Base-by-base conservation (phyloP, 805 yeast genomes). In the Pichia phayaonensis region DNA sequence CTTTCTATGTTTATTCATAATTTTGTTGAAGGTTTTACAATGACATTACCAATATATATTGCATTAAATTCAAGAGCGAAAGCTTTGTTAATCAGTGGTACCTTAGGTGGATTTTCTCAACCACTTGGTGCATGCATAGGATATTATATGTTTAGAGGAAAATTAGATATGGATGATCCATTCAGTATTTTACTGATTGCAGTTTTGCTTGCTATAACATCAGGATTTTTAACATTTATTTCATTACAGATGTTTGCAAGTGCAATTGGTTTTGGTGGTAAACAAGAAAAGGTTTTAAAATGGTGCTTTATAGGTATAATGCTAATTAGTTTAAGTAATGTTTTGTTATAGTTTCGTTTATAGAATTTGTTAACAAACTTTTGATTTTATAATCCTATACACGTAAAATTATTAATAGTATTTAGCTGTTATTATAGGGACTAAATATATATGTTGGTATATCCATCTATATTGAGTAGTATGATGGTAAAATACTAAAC, bases 1-100 rank as follows among this genome's bases (percentile, higher is more conserved):
- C 64, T 90, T 21, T 89, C 97, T 45, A 73, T 92, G 61, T 80
- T 90, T 13, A 79, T 94, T 27, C 99, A 92, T 69, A 94, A 94
- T 65, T 83, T 89, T 57, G 84, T 90, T 22, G 99, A 92, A 65
- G 99, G 98, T 0, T 90, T 94, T 63, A 81, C 94, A 16, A 90
- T 92, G 86, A 88, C 96, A 15, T 72, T 90, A 44, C 98, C 98
- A 0, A 71, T 92, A 31, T 94, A 84, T 62, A 77, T 90, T 47
- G 88, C 95, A 10, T 72, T 92, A 54, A 72, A 78, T 42, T 74
- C 80, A 1, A 72, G 87, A 43, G 59, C 68, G 26, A 74, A 78
- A 56, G 95, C 97, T 0, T 69, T 89, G 12, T 55, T 74, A 0
- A 75, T 84, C 8, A 77, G 90, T 16, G 80, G 86, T 1, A 49